A percentile compares a stretch with the other conserved stretches of the same genome.
Conservation (phyloP, 2,329 filamentous ascomycete species). For the Stemphylium lycopersici region DNA sequence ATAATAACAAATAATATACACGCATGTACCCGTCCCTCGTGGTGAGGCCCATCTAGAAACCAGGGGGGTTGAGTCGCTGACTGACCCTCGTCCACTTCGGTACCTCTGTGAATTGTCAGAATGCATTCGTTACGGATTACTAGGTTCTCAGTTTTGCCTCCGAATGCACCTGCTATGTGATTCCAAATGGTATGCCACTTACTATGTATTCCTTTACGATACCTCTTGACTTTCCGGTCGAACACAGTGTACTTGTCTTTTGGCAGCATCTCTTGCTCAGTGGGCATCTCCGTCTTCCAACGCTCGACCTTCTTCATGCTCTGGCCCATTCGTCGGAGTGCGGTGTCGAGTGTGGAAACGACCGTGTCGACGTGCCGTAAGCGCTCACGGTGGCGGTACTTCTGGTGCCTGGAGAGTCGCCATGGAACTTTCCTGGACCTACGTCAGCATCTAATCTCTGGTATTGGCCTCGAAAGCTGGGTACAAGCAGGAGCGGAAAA, state of each 20-base stretch:
- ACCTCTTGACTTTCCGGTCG: constrained; percentile 92
- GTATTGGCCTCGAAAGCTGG: constrained; percentile 13
- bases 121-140: background rate
- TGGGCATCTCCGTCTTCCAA: constrained; percentile 97
- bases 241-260: constrained; percentile 99
- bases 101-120: constrained; percentile 53
- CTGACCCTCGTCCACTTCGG: constrained; percentile 90
- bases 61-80: constrained; percentile 90
- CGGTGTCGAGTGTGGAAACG: constrained; percentile 80
- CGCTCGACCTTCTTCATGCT: constrained; percentile 77
- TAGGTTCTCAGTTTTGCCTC: background rate
- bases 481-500: background rate
- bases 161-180: background rate
- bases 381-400: constrained; percentile 53
- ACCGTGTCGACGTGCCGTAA: constrained; percentile 74
- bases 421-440: constrained; percentile 86
- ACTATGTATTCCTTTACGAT: constrained; percentile 98
- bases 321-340: constrained; percentile 73
- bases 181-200: constrained; percentile 52
- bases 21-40: background rate
- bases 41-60: constrained; percentile 67
- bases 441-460: background rate
- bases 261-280: constrained; percentile 92
- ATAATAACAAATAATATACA: constrained; percentile 39
- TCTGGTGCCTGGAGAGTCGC: constrained; percentile 79